Evolutionary conservation across 2,329 filamentous ascomycete species (phyloP), one percentile per base, ranked within the genome.

Genomic region (Seiridium unicorne): DNA sequence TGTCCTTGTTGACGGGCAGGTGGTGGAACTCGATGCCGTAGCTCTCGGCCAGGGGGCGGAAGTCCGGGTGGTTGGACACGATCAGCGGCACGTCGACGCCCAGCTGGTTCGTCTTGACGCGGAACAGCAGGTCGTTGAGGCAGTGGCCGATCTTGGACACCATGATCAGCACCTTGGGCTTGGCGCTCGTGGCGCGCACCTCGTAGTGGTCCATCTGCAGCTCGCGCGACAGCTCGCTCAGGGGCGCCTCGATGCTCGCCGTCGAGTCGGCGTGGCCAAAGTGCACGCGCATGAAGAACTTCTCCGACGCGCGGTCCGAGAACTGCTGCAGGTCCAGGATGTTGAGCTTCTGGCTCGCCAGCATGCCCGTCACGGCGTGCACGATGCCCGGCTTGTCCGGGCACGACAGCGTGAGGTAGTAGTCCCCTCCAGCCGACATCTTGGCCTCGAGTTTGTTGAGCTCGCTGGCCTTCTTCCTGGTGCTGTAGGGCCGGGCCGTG

Each of bases 121-220:
- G 87, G 85, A 92, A 95, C 44, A 95, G 83, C 54, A 95, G 79
- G 75, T 94, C 90, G 75, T 93, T 93, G 58, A 94, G 81, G 74
- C 91, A 94, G 80, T 94, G 91, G 7, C 91, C 91, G 68, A 92
- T 93, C 79, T 93, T 93, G 69, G 90, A 93, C 36, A 94, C 91
- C 91, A 95, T 94, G 80, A 95, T 92, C 68, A 95, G 80, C 54
- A 93, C 88, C 65, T 87, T 84, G 60, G 89, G 88, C 78, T 92
- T 93, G 69, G 87, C 81, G 55, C 86, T 77, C 10, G 87, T 83
- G 3, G 89, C 85, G 11, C 87, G 83, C 67, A 95, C 83, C 67
- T 90, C 82, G 77, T 90, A 92, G 47, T 64, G 51, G 68, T 86
- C 80, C 87, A 92, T 90, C 60, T 80, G 70, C 76, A 92, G 84